Base-by-base conservation (phyloP, 139 green algal genomes). In the Micractinium conductrix region DNA sequence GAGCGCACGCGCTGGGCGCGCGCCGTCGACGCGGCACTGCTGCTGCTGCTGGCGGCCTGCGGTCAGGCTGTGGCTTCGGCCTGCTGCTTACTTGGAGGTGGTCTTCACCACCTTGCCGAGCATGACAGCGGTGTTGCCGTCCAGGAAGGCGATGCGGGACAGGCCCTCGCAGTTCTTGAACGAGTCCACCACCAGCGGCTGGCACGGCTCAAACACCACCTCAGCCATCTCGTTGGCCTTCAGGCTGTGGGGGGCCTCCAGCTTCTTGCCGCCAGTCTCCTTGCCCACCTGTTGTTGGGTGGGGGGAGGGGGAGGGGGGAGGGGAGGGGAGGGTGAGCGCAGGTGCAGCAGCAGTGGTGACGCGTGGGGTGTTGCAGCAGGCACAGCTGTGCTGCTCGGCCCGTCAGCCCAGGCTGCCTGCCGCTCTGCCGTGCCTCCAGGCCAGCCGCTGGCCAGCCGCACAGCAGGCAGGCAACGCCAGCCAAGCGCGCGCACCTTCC, bases 41-140 rank as follows among this genome's bases (percentile, higher is more conserved):
- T 71, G 63, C 63, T 71, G 63, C 63, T 43, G 65, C 65, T 72
- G 65, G 65, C 14, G 42, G 33, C 33, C 65, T 26, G 65, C 14
- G 42, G 33, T 33, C 65, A 8, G 65, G 65, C 55, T 65, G 55
- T 30, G 55, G 16, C 55, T 65, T 42, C 9, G n/a, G 16, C n/a
- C 26, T 42, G 28, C 33, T n/a, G n/a, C 63, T 37, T 3, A 70
- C 92, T 96, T 96, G 89, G 87, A 42, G 74, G 74, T 89, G 69
- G 92, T 90, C 62, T 88, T 73, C 63, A 91, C 83, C n/a, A 98
- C 92, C 95, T 98, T 98, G 88, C 95, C 95, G 68, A 98, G 92
- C 95, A 98, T 98, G 89, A 98, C 94, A n/a, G 95, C 95, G 85
- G 94, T 96, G 95, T 98, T 98, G 83, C 95, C 95, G 88, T 98